A percentile compares a stretch with the other conserved stretches of the same genome.
Evolutionary conservation across 768 basidiomycete species (phyloP).

Genomic region (Tubosaeta sp.): DNA sequence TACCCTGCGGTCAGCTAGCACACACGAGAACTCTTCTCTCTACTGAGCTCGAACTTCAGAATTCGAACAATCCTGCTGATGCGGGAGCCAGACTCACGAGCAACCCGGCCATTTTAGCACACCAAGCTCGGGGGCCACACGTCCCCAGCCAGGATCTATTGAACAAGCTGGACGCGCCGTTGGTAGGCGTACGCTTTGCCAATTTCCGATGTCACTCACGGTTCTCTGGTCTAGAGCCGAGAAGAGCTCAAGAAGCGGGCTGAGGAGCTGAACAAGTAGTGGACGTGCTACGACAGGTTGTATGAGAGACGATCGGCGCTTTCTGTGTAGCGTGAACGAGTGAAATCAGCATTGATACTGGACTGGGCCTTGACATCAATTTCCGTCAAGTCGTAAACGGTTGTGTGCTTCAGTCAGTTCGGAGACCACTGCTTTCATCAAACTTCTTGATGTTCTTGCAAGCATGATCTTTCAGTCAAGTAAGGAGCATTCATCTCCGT

Average conservation of each 20-base stretch:
- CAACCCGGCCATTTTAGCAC: constrained; percentile 39
- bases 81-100: constrained; percentile 34
- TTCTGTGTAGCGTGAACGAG: not conserved
- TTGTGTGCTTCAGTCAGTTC: too few relatives aligned
- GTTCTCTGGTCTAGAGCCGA: constrained; percentile 34
- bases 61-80: constrained; percentile 22
- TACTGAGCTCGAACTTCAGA: constrained; percentile 31
- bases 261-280: constrained; percentile 44
- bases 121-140: constrained; percentile 50
- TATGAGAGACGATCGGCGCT: too few relatives aligned
- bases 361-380: too few relatives aligned
- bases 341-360: too few relatives aligned
- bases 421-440: too few relatives aligned
- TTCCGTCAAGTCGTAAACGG: too few relatives aligned
- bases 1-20: constrained; percentile 52
- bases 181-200: constrained; percentile 33
- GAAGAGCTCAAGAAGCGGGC: constrained; percentile 46
- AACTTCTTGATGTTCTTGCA: too few relatives aligned
- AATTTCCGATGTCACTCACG: not conserved
- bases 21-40: not conserved
- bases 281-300: not conserved
- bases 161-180: constrained; percentile 44
- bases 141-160: constrained; percentile 43
- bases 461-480: too few relatives aligned
- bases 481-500: too few relatives aligned